phyloP scores from a whole-genome alignment of 768 basidiomycete species.

The Cantharellus anzutake region DNA sequence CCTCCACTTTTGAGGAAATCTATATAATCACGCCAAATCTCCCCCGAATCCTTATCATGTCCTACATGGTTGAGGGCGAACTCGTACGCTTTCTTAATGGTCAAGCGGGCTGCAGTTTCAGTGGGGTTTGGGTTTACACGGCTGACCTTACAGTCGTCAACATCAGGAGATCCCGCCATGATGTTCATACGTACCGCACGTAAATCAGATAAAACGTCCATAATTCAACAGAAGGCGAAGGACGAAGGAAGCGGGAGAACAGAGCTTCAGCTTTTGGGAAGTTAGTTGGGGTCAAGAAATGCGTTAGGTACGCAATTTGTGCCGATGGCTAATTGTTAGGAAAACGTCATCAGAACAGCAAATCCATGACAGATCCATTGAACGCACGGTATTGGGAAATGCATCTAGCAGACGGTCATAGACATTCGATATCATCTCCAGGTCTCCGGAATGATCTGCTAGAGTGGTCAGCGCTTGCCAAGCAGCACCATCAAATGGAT shows the following conservation, averaged over 20 bases:
- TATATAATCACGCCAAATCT: constrained; percentile 91
- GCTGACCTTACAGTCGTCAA: constrained; percentile 19
- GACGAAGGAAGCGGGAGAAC: constrained; percentile 75
- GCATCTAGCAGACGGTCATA: constrained; percentile 69
- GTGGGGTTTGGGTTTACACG: constrained; percentile 40
- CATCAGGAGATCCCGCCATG: constrained; percentile 3
- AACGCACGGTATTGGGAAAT: constrained; percentile 80
- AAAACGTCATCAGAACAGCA: constrained; percentile 3
- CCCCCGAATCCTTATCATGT: constrained; percentile 78
- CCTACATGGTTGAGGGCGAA: constrained; percentile 81
- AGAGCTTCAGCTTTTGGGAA: constrained; percentile 67
- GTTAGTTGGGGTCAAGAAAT: constrained; percentile 41
- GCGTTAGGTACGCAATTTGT: constrained; percentile 69
- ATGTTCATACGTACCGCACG: constrained; percentile 45
- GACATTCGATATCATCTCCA: constrained; percentile 58
- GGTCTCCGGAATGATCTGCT: constrained; percentile 58
- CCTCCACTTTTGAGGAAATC: constrained; percentile 67
- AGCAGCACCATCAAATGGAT: constrained; percentile 54
- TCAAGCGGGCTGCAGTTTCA: constrained; percentile 39
- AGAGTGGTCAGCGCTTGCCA: constrained; percentile 64
- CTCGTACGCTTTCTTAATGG: constrained; percentile 77
- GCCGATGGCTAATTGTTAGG: constrained; percentile 39
- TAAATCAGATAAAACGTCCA: constrained; percentile 91
- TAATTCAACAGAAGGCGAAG: constrained; percentile 73
- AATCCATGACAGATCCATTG: constrained; percentile 8